Base-by-base conservation (phyloP, 2,329 filamentous ascomycete genomes). In the Ascochyta clinopodiicola region DNA sequence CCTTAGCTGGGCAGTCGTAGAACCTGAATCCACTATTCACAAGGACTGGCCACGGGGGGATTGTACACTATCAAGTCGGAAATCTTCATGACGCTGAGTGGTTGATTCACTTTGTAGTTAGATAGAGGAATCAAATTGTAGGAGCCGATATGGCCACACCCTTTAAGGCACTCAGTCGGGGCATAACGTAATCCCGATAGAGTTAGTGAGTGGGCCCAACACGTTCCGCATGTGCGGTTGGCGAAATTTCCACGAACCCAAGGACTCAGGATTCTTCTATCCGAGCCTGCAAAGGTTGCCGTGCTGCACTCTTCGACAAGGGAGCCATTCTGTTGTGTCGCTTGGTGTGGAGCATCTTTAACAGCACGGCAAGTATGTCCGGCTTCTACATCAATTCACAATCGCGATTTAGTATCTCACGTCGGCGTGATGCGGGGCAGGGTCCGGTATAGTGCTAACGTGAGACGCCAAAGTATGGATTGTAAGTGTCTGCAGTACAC, bases 391-490 rank as follows among this genome's bases (percentile, higher is more conserved):
- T 29, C 36, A 21, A 35, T 42, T 40, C 31, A 24, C 29, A 36
- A 40, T 21, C 15, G 21, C 15, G 35, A 27, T 29, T 46, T 36
- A 9, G 22, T 36, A 21, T 2, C 27, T 27, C 35, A 38, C 21
- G 9, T 45, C 42, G 45, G 34, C 29, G 40, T 36, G 13, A 38
- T 45, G 51, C 45, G 45, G 51, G 51, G 51, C 21, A 49, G 29
- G 19, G 19, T 55, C 37, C 25, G 36, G 37, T 31, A 31, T 32
- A 47, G 17, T 17, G 17, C 8, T 25, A 24, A 31, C 17, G 24
- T 17, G 17, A 6, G 24, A 22, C 4, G 24, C 10, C 15, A 19
- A 19, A 19, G 1, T 12, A 12, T 43, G 24, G 8, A 21, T 47
- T 1, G n/a, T 19, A 47, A 19, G 10, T 31, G 19, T 36, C 9